Conservation (phyloP, 495 filamentous ascomycete genomes). For the Trichoderma gamsii region DNA sequence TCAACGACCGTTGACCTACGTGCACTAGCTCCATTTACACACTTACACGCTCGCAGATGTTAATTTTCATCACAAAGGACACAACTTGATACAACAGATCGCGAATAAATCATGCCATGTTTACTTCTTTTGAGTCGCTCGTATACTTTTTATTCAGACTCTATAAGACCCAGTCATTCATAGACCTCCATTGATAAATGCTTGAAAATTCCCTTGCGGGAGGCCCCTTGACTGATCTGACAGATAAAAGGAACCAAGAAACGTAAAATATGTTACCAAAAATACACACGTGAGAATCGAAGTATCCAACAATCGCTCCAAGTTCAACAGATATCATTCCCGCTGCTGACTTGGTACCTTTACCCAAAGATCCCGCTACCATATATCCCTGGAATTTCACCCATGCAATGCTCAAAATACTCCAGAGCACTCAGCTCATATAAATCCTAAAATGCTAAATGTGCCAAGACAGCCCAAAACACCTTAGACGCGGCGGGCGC, state of each 20-base stretch:
- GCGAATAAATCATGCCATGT: not conserved
- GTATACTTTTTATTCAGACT: constrained; percentile 7
- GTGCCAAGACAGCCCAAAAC: not conserved
- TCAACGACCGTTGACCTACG: not conserved
- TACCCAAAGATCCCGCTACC: constrained; percentile 2
- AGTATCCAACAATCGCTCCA: constrained; percentile 6
- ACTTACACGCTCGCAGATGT: too few relatives aligned
- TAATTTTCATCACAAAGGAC: not conserved
- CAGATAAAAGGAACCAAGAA: constrained; percentile 4
- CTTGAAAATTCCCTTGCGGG: not conserved
- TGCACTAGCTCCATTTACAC: not conserved
- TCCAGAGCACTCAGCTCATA: not conserved
- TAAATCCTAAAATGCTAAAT: constrained; percentile 2
- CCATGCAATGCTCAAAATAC: constrained; percentile 6
- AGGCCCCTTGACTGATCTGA: not conserved
- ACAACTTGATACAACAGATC: not conserved
- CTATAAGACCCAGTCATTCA: constrained; percentile 15
- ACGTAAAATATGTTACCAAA: constrained; percentile 1
- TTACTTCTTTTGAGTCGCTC: not conserved
- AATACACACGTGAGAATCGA: constrained; percentile 14
- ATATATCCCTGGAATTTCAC: not conserved
- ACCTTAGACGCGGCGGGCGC: constrained; percentile 15
- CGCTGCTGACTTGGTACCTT: not conserved
- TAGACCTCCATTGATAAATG: constrained; percentile 14
- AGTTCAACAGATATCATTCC: not conserved